Base-by-base conservation (phyloP, 2,329 filamentous ascomycete genomes). In the Huntiella decipiens region DNA sequence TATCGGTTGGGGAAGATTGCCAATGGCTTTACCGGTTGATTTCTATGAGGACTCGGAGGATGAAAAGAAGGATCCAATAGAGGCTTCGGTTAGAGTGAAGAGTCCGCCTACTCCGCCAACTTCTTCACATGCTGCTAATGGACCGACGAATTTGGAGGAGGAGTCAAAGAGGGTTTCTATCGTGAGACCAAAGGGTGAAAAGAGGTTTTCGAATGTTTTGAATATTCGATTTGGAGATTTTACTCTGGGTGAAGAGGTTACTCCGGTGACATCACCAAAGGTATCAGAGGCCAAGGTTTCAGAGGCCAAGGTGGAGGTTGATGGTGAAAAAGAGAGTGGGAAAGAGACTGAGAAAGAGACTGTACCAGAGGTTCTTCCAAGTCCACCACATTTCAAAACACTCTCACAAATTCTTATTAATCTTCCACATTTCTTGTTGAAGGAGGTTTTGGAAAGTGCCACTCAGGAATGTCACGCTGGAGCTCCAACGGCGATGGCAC, bases 161-260 rank as follows among this genome's bases (percentile, higher is more conserved):
- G 15, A 53, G 42, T 33, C 28, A 11, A 13, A 31, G 4, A 39
- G 47, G 19, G 35, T 49, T 33, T 46, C 44, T 12, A 45, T 46
- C n/a, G n/a, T 48, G n/a, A 36, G 42, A 5, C 38, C n/a, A 22
- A 47, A 47, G 39, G 34, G 33, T 7, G 38, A 51, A 11, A 46
- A 45, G 33, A 39, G 58, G 55, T 43, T 56, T 55, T 5, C 65
- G 61, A 44, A 59, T 73, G 43, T 66, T 68, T 41, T 60, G 50
- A 70, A 67, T 51, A 82, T 85, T 44, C 73, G 76, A 50, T 85
- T 85, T 54, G 80, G 80, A n/a, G 78, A 83, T 52, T 62, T 79
- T 15, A 63, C 73, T 54, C 43, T 62, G 51, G 48, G 55, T 16
- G 52, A 52, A 31, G 53, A 52, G 6, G 38, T 53, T 7, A 52